Evolutionary conservation across 257 asterid genomes (phyloP).

Genomic region (Primulina eburnea): DNA sequence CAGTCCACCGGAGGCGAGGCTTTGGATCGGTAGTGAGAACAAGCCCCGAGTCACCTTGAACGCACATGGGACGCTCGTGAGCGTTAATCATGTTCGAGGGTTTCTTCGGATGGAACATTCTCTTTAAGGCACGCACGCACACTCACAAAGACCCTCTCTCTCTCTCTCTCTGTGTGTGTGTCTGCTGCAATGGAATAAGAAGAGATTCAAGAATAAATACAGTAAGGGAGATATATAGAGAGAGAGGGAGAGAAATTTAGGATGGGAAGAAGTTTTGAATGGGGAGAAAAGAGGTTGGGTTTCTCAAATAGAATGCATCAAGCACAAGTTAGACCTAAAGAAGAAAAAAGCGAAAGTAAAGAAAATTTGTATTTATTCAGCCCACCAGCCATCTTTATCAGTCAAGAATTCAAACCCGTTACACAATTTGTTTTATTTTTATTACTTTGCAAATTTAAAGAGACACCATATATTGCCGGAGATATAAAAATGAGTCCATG

Average conservation of each 20-base stretch:
- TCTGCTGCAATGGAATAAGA: slow-evolving; percentile 4
- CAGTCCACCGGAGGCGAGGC: slow-evolving; percentile 68
- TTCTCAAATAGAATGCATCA: neutral
- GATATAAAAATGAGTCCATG: no score
- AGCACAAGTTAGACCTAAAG: neutral
- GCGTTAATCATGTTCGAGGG: slow-evolving; percentile 14
- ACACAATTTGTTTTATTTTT: no score
- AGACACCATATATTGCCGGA: no score
- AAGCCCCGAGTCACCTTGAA: slow-evolving; percentile 42
- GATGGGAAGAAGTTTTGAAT: neutral
- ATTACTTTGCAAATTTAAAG: neutral
- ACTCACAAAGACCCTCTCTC: no score
- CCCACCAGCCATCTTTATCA: neutral
- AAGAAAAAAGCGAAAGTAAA: neutral
- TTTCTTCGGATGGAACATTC: slow-evolving; percentile 20
- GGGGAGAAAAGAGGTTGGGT: neutral
- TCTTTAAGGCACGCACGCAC: neutral
- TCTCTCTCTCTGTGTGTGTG: slow-evolving; percentile 9
- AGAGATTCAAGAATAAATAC: slow-evolving; percentile 21
- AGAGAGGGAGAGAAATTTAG: neutral
- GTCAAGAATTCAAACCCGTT: neutral
- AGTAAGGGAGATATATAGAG: neutral
- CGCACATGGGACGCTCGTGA: slow-evolving; percentile 16
- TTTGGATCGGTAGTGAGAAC: slow-evolving; percentile 50
- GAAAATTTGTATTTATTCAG: neutral